Evolutionary conservation across 495 filamentous ascomycete species (phyloP).

Genomic region (Pyronema omphalodes): DNA sequence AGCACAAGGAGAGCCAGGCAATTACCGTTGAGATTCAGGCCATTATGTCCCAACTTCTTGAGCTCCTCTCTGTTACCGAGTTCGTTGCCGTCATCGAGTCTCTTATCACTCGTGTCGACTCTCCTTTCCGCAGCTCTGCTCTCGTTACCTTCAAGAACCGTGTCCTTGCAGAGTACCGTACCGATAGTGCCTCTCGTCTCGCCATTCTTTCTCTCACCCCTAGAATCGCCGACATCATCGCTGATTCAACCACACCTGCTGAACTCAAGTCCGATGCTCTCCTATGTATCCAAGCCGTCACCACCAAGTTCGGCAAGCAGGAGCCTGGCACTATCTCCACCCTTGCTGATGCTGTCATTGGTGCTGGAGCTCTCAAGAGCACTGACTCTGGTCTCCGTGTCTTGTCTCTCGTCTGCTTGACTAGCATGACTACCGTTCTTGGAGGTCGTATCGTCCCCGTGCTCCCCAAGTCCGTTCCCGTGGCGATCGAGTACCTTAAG

Average conservation of each 20-base stretch:
- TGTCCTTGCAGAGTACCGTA: slow-evolving; percentile 46
- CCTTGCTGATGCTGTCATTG: slow-evolving; percentile 57
- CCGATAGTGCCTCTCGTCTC: slow-evolving; percentile 43
- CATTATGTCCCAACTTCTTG: slow-evolving; percentile 55
- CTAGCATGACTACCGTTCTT: slow-evolving; percentile 74
- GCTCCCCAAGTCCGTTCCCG: slow-evolving; percentile 53
- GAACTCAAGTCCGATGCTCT: slow-evolving; percentile 65
- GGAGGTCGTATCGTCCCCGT: slow-evolving; percentile 67
- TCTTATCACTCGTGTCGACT: slow-evolving; percentile 51
- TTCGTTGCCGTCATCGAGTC: slow-evolving; percentile 69
- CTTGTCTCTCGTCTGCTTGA: slow-evolving; percentile 70
- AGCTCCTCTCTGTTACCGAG: slow-evolving; percentile 61
- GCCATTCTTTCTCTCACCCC: slow-evolving; percentile 63
- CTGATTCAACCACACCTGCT: slow-evolving; percentile 38
- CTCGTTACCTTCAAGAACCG: slow-evolving; percentile 60
- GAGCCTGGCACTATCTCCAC: slow-evolving; percentile 33
- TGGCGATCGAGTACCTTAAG: slow-evolving; percentile 45
- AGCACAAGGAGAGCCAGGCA: slow-evolving; percentile 40
- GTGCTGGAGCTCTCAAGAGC: slow-evolving; percentile 53
- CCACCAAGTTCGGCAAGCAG: slow-evolving; percentile 80
- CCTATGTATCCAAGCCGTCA: slow-evolving; percentile 72
- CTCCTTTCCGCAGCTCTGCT: slow-evolving; percentile 57
- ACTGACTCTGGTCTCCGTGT: slow-evolving; percentile 51
- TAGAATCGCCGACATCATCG: slow-evolving; percentile 52
- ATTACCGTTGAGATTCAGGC: slow-evolving; percentile 35